phyloP scores from a whole-genome alignment of 495 filamentous ascomycete genomes.

The Viridothelium virens region DNA sequence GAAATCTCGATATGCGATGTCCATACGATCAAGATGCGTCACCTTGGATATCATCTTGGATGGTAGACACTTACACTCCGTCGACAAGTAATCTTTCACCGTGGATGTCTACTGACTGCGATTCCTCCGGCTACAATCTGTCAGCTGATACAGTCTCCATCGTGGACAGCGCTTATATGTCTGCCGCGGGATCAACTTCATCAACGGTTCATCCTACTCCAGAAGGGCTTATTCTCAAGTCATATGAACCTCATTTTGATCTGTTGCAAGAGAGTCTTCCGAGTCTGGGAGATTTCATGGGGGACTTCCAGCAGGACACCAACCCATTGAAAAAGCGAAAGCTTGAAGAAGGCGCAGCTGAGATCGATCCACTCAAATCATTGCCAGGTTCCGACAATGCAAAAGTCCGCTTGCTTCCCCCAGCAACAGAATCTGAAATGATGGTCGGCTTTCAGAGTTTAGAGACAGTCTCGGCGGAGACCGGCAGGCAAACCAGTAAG shows the following conservation, averaged over 20 bases:
- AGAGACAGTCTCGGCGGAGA: neutral
- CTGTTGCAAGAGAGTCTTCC: no score
- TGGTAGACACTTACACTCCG: slow-evolving; percentile 6
- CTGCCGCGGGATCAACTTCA: neutral
- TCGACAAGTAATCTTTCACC: neutral
- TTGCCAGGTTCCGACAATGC: neutral
- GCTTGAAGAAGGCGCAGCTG: neutral
- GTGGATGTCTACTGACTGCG: neutral
- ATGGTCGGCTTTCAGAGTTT: neutral
- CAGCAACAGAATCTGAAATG: neutral
- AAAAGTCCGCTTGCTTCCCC: neutral
- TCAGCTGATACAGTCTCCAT: neutral
- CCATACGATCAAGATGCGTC: neutral
- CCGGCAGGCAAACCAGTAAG: neutral
- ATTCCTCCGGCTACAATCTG: neutral
- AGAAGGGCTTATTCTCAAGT: neutral
- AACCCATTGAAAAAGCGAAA: neutral
- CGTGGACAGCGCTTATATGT: neutral
- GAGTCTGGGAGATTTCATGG: no score
- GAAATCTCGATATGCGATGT: neutral
- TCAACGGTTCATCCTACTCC: neutral
- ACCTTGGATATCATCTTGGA: neutral
- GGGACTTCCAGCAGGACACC: neutral
- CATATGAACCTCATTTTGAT: neutral
- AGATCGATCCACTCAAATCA: neutral